Evolutionary conservation across 495 filamentous ascomycete genomes (phyloP), one percentile per base, ranked within the genome.

Genomic region (Penicillium tannophilum): DNA sequence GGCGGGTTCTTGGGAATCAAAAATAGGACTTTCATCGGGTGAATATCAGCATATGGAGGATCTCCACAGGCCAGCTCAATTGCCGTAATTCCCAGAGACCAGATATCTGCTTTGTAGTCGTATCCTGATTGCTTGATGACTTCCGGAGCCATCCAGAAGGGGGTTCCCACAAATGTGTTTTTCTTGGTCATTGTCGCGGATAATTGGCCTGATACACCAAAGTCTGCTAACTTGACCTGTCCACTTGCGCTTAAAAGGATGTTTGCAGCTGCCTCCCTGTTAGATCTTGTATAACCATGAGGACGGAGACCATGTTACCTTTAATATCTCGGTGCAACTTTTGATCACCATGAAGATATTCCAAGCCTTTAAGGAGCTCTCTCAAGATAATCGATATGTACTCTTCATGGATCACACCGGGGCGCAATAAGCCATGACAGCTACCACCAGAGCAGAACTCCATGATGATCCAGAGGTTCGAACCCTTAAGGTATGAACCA

Each of bases 111-210:
- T 76, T 98, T 98, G 76, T 96, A 92, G 66, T 97, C 93, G 73
- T 98, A 98, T 42, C 94, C 94, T 52, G 91, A 94, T 70, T 96
- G 92, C 77, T 96, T 96, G 73, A 98, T 98, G 31, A 98, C 94
- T 72, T 98, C 94, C 9, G 94, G 94, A 5, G 94, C 94, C 94
- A 98, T 98, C 94, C 94, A 98, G 74, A 97, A 98, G 1, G 94
- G 94, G 2, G 94, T 98, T 14, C 94, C 94, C 23, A 98, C 94
- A 69, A 98, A 98, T 0, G 94, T 98, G 67, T 98, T 98, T 73
- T 97, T 97, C 76, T 97, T 96, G 24, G 95, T 97, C 90, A 97
- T 98, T n/a, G 94, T 97, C 2, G 92, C 91, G 23, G 93, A 93
- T n/a, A 98, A 80, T 67, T 98, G 94, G 14, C 93, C 92, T 23